Conservation (phyloP, 768 basidiomycete species). For the Collybia sp. region DNA sequence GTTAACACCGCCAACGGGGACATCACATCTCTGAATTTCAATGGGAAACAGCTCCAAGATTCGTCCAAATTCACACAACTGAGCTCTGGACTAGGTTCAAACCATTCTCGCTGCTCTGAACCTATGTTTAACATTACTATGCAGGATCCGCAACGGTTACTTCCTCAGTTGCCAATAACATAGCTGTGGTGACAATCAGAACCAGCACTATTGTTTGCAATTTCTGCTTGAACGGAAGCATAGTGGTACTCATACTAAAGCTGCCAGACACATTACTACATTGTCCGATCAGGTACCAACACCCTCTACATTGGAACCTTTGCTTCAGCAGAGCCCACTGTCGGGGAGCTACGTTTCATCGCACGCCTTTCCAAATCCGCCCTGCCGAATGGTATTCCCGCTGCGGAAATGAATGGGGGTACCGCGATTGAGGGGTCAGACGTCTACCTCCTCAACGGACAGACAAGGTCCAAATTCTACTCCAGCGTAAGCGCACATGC, state of each 20-base stretch:
- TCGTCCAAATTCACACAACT: slow-evolving; percentile 40
- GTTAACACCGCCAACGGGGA: slow-evolving; percentile 40
- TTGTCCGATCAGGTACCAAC: slow-evolving; percentile 36
- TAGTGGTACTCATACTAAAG: background rate
- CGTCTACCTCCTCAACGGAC: slow-evolving; percentile 37
- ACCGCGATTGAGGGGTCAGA: slow-evolving; percentile 44
- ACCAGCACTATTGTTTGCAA: slow-evolving; percentile 37
- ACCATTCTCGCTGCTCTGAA: background rate
- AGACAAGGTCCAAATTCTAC: slow-evolving; percentile 46
- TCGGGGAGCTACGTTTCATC: slow-evolving; percentile 45
- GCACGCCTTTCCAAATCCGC: slow-evolving; percentile 37
- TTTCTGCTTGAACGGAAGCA: background rate
- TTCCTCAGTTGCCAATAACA: slow-evolving; percentile 33
- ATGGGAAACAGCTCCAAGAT: slow-evolving; percentile 42
- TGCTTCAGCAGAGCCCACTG: slow-evolving; percentile 38
- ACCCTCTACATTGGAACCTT: slow-evolving; percentile 43
- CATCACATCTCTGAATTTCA: slow-evolving; percentile 40
- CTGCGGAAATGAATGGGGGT: slow-evolving; percentile 35
- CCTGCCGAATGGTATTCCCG: slow-evolving; percentile 32
- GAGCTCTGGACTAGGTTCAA: slow-evolving; percentile 38
- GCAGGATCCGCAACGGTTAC: slow-evolving; percentile 36
- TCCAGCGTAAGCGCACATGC: slow-evolving; percentile 28
- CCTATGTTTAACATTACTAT: background rate
- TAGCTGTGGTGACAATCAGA: slow-evolving; percentile 34
- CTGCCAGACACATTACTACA: slow-evolving; percentile 39